Conservation (phyloP, 208 protist species). For the Trypanosoma lewisi region DNA sequence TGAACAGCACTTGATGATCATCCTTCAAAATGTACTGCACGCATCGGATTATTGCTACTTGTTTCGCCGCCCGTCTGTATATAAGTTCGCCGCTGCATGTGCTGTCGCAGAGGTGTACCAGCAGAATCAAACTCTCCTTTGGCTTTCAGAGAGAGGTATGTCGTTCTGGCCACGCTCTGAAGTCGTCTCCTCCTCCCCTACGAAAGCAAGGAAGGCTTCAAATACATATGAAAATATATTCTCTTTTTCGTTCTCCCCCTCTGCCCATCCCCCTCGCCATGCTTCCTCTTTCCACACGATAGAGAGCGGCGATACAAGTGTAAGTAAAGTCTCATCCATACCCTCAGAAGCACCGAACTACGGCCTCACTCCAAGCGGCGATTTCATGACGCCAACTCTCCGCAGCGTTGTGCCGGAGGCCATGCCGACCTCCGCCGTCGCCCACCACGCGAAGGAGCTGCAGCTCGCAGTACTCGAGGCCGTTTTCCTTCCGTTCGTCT, state of each 20-base stretch:
- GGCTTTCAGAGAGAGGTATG: neutral
- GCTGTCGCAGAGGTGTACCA: slow-evolving; percentile 57
- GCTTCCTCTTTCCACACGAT: no score
- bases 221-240: neutral
- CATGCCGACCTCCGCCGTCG: no score
- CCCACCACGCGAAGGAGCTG: slow-evolving; percentile 42
- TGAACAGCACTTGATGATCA: slow-evolving; percentile 42
- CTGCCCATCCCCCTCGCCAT: no score
- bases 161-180: neutral
- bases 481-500: slow-evolving; percentile 48
- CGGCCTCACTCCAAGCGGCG: neutral
- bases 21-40: slow-evolving; percentile 60
- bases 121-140: slow-evolving; percentile 18
- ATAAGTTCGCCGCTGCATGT: slow-evolving; percentile 21
- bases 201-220: neutral
- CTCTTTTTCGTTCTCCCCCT: no score
- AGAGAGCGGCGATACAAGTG: no score
- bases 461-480: slow-evolving; percentile 40
- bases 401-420: no score
- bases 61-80: slow-evolving; percentile 47
- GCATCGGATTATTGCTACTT: slow-evolving; percentile 51
- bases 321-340: no score
- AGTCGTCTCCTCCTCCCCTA: neutral
- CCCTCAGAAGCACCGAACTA: no score
- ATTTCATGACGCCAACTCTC: neutral